Percentiles rank a stretch among this genome's conserved stretches.
phyloP scores from a whole-genome alignment of 208 protist species.

The Crithidia expoeki region DNA sequence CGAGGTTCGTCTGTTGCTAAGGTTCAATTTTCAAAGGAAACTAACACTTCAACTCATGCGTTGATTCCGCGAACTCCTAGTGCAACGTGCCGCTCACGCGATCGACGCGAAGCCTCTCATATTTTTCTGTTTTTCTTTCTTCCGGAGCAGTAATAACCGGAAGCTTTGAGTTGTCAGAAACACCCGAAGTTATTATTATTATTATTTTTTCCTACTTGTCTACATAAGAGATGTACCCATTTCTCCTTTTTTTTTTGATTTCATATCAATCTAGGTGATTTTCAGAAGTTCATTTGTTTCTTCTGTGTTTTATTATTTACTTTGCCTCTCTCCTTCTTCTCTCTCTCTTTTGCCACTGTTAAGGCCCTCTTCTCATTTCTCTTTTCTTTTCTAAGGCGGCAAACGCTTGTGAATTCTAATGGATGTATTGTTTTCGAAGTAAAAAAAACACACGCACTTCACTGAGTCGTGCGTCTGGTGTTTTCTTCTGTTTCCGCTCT shows the following conservation, averaged over 20 bases:
- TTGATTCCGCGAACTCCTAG: background rate
- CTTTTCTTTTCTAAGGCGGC: conserved; percentile 7
- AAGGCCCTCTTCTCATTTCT: background rate
- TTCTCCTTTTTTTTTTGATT: background rate
- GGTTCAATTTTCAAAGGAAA: background rate
- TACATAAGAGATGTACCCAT: background rate
- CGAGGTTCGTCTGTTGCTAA: no score
- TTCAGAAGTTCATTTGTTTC: background rate
- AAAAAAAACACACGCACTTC: no score
- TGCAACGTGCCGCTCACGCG: background rate
- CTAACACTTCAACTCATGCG: background rate
- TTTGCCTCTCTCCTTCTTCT: background rate
- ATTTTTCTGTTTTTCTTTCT: background rate
- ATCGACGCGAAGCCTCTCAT: background rate
- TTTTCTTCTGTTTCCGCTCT: no score
- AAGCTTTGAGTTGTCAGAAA: no score
- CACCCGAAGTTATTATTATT: background rate
- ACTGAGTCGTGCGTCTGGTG: no score
- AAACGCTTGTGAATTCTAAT: no score
- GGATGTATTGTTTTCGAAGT: no score
- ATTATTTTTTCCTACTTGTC: background rate
- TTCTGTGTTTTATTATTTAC: background rate
- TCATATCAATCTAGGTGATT: no score
- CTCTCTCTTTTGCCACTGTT: no score
- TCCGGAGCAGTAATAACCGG: no score